Evolutionary conservation across 1,284 basidiomycete species (phyloP), one percentile per base, ranked within the genome.

Genomic region (Cutaneotrichosporon arboriforme): DNA sequence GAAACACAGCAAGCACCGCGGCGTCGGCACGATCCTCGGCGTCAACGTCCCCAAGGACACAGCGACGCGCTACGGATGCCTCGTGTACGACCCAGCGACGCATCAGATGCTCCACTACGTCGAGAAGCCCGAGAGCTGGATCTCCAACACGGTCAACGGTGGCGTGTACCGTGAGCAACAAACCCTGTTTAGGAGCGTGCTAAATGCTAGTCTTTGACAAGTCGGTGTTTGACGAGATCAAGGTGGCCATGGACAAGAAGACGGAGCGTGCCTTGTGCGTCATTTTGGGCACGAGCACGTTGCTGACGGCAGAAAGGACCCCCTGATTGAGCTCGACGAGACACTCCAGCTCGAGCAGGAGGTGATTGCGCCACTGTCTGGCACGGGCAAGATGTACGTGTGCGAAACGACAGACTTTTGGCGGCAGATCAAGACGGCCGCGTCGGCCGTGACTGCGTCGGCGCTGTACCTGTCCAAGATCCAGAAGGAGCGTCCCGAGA

Each of bases 341-440:
- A 76, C 77, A 52, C 67, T 80, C 13, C 75, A 77, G 35, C 66
- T 80, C 33, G 79, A 80, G 59, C 78, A 79, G 63, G 78, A 80
- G 59, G 78, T 80, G 41, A 75, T 80, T 42, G 76, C 75, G 8
- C 77, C 78, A 12, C 67, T 80, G 5, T 76, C 77, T 1, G 72
- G 74, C 13, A 52, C 63, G 33, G 69, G 69, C 54, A 79, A 79
- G 67, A 74, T 80, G 53, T 78, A 74, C 57, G 79, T 78, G 8
- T 78, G 75, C 70, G 72, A 76, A 63, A 75, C 74, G n/a, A 68
- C 60, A 14, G 72, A 76, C 39, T 77, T 77, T 57, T 80, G 78
- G 78, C 66, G 75, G 33, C 78, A 79, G 59, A 78, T 80, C 70
- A 80, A 80, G 72, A 75, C 74, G 17, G 78, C 78, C 41, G 78